A percentile compares a stretch with the other conserved stretches of the same genome.
Evolutionary conservation across 73 alveolate genomes (phyloP).

Genomic region (Effrenium voratum): DNA sequence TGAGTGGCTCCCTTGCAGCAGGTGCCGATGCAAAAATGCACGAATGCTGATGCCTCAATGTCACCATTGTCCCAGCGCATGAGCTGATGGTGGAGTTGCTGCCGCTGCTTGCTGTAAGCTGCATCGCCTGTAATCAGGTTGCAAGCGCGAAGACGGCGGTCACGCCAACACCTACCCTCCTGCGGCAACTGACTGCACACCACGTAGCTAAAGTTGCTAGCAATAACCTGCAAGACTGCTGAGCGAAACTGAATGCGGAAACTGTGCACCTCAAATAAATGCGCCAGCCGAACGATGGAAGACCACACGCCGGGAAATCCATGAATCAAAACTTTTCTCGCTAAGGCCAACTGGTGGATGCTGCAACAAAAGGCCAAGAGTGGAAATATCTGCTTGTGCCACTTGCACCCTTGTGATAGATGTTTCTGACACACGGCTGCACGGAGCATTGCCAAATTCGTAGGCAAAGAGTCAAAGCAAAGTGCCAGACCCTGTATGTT

Average conservation of each 20-base stretch:
- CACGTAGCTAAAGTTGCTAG: neutral
- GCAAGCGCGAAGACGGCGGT: neutral
- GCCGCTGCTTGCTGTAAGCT: neutral
- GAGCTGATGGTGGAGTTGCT: neutral
- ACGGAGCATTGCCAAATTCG: neutral
- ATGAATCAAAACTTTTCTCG: neutral
- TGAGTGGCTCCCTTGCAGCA: neutral
- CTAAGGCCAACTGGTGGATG: slow-evolving; percentile 14
- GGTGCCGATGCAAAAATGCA: neutral
- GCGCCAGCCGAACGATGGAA: neutral
- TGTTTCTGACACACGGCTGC: neutral
- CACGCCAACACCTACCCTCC: neutral
- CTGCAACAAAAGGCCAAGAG: neutral
- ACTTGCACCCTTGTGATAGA: neutral
- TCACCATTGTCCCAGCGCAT: neutral
- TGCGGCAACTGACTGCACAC: neutral
- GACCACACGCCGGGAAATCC: neutral
- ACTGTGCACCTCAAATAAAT: neutral
- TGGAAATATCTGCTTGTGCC: neutral
- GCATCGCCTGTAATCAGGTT: neutral
- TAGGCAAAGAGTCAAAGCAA: slow-evolving; percentile 14
- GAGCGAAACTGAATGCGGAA: neutral
- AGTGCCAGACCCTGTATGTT: neutral
- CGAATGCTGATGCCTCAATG: neutral
- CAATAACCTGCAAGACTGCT: neutral